Conservation (phyloP, 495 filamentous ascomycete species). For the Tuber umbilicatum region DNA sequence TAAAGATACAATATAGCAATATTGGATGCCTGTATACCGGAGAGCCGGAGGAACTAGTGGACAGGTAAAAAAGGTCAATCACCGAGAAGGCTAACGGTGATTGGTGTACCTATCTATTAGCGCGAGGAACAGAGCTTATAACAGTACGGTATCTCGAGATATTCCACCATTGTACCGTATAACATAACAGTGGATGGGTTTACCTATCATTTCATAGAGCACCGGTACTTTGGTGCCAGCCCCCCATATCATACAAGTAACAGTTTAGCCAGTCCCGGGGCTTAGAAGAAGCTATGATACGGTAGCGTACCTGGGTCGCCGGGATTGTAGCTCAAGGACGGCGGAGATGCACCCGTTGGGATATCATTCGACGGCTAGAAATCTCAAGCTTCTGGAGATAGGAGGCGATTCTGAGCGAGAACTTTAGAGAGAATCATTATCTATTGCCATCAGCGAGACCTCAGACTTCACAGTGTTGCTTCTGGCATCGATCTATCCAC, state of each 20-base stretch:
- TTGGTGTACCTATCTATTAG: background rate
- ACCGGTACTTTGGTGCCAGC: background rate
- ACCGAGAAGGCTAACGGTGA: background rate
- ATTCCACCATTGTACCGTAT: background rate
- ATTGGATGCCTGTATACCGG: background rate
- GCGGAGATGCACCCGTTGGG: background rate
- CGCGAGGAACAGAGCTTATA: background rate
- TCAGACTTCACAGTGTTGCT: background rate
- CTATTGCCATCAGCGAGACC: background rate
- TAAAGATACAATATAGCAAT: background rate
- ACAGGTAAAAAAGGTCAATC: background rate
- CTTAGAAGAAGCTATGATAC: background rate
- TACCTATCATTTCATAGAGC: background rate
- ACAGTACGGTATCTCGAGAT: background rate
- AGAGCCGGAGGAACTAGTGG: background rate
- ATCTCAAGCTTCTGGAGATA: background rate
- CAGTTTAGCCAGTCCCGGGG: background rate
- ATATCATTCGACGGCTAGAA: background rate
- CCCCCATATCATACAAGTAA: background rate
- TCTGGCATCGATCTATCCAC: background rate
- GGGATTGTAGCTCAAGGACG: background rate
- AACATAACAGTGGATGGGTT: background rate
- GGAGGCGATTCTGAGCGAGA: background rate
- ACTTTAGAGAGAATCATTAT: background rate
- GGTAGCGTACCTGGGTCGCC: no score